These are phyloP conservation scores for Mimosa bimucronata DNA, from an alignment of 306 rosid genomes.

Conservation along the genomic window DNA sequence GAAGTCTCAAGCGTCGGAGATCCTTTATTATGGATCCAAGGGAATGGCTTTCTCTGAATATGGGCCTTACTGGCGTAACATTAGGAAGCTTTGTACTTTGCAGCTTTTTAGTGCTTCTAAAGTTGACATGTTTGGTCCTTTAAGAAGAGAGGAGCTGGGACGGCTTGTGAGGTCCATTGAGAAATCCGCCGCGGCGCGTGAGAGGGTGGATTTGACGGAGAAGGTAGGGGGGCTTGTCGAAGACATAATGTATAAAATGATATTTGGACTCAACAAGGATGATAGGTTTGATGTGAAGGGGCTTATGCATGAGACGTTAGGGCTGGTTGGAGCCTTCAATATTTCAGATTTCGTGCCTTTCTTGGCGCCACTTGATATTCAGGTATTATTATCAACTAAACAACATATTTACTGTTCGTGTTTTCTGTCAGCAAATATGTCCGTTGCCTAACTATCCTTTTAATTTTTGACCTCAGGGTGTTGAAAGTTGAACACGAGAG, in stretches of 20 bases:
- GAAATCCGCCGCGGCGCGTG: background rate
- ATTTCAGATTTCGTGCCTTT: no score
- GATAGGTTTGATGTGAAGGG: no score
- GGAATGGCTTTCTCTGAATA: slow-evolving; percentile 12
- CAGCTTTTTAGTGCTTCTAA: slow-evolving; percentile 17
- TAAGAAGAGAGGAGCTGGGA: slow-evolving; percentile 3
- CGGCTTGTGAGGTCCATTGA: slow-evolving; percentile 5
- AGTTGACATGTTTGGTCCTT: background rate
- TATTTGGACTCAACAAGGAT: no score
- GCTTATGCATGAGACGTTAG: no score
- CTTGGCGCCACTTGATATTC: no score
- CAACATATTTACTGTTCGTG: background rate
- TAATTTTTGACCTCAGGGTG: no score
- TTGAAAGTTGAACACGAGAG: background rate
- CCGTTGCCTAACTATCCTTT: background rate
- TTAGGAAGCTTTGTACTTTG: slow-evolving; percentile 32
- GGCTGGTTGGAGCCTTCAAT: no score
- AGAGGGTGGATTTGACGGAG: slow-evolving; percentile 34
- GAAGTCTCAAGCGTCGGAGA: background rate
- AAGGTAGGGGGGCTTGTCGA: background rate
- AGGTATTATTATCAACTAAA: no score
- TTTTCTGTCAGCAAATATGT: background rate
- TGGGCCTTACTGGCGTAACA: slow-evolving; percentile 40
- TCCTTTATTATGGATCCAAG: background rate
- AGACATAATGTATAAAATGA: no score